Conservation (phyloP, 2,329 filamentous ascomycete species). For the Venturia nashicola region DNA sequence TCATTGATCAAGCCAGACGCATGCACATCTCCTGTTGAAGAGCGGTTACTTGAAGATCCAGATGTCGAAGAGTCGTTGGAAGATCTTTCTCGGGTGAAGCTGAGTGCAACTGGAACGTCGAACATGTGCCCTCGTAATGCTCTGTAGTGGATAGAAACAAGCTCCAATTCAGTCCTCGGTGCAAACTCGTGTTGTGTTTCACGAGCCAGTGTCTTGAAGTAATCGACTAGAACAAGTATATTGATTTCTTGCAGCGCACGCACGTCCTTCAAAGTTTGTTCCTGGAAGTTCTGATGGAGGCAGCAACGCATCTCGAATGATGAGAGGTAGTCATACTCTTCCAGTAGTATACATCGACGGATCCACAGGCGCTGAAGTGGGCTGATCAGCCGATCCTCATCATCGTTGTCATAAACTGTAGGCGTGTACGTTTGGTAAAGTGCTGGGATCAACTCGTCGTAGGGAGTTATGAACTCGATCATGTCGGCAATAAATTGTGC, state of each 20-base stretch:
- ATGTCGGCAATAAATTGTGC: background rate
- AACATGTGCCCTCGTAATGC: background rate
- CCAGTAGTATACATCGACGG: background rate
- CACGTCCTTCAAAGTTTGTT: background rate
- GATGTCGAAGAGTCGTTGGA: background rate
- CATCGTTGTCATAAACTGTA: background rate
- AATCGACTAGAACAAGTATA: background rate
- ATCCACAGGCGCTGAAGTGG: background rate
- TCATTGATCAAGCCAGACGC: background rate
- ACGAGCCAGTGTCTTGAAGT: background rate
- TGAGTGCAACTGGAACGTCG: background rate
- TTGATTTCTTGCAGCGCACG: background rate
- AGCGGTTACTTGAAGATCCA: background rate
- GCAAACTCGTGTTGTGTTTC: background rate
- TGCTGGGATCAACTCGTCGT: background rate
- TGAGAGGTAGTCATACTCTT: background rate
- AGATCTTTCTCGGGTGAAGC: no score
- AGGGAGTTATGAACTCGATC: background rate
- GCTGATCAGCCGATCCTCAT: background rate
- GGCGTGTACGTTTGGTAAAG: background rate
- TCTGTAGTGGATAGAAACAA: background rate
- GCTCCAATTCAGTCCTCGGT: background rate
- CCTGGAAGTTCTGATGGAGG: background rate
- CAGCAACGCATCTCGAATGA: background rate
- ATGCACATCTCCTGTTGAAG: background rate